Evolutionary conservation across 345 rosid species (phyloP), one percentile per base, ranked within the genome.

Genomic region (thale cress (Arabidopsis thaliana)): DNA sequence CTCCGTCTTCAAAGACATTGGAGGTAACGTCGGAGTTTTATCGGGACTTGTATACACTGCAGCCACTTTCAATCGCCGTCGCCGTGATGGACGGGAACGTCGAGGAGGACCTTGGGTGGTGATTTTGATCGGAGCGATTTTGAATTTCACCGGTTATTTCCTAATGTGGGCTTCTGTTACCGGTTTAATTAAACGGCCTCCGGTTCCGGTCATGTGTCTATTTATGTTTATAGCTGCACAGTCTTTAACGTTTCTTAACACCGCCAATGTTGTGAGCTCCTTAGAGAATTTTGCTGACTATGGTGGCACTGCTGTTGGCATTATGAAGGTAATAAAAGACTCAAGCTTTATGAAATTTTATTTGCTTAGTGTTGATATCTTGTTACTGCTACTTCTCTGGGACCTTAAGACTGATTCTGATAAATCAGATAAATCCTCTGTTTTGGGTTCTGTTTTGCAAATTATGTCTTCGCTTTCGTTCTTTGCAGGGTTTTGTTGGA

Each of bases 401-500:
- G n/a, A 38, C 16, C 5, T 60, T 40, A 24, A 40, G 20, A 41
- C 24, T 61, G 7, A 40, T 40, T 8, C 5, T 60, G 10, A 23
- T 12, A 1, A 24, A 23, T 50, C 23, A 24, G 57, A 1, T 25
- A 25, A 25, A 25, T 1, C 30, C 30, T 4, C 30, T 28, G 30
- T 28, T 28, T 28, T 28, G 32, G 32, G 30, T 28, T 28, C 30
- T 28, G 2, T 28, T 28, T 28, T 1, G 2, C 2, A 28, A 28
- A 28, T 28, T 37, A 55, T 65, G 53, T 3, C 7, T 37, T 28
- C 46, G 3, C 6, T 45, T 11, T 45, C 23, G 5, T 7, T 65
- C 16, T 36, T 68, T 69, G 33, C 81, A 93, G 97, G 97, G 96
- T 0, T 91, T 85, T 87, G 86, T 91, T 34, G 98, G 98, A 70